These are phyloP conservation scores for Venturia aucupariae DNA, from an alignment of 2,329 filamentous ascomycete species.

Conservation along the genomic window DNA sequence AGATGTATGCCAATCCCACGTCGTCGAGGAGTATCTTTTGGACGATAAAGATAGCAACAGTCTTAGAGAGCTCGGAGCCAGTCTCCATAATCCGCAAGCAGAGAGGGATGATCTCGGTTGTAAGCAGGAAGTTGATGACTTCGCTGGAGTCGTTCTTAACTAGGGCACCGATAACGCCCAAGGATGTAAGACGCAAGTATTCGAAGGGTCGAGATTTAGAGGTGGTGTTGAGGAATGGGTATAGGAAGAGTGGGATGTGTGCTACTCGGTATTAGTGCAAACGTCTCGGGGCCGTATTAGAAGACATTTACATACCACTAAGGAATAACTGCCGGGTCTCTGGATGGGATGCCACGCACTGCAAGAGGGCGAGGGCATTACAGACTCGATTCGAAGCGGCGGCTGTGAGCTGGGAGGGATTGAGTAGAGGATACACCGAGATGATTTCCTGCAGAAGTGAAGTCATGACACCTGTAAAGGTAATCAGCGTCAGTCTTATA, in stretches of 20 bases:
- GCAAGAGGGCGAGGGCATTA: constrained; percentile 88
- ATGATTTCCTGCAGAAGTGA: constrained; percentile 97
- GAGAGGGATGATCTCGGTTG: constrained; percentile 95
- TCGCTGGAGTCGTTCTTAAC: constrained; percentile 99
- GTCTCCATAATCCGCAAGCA: constrained; percentile 99
- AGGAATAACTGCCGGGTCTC: constrained; percentile 91
- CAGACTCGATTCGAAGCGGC: constrained; percentile 97
- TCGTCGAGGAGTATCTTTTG: constrained; percentile 98
- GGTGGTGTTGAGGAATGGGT: constrained; percentile 96
- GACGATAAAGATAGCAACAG: constrained; percentile 97
- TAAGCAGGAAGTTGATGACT: constrained; percentile 97
- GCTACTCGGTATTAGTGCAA: constrained; percentile 43
- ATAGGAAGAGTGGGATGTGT: constrained; percentile 94
- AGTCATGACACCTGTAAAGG: constrained; percentile 79
- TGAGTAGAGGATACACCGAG: constrained; percentile 92
- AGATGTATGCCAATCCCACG: constrained; percentile 94
- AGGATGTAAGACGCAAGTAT: constrained; percentile 87
- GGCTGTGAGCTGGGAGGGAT: constrained; percentile 91
- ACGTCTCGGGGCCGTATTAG: neutral
- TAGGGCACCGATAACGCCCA: constrained; percentile 91
- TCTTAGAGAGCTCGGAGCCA: constrained; percentile 95
- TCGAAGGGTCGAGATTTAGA: constrained; percentile 97
- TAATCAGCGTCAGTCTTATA: constrained; percentile 19
- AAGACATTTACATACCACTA: constrained; percentile 55
- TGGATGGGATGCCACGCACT: constrained; percentile 95